Evolutionary conservation across 768 basidiomycete genomes (phyloP), one percentile per base, ranked within the genome.

Genomic region (Boletus subcaerulescens): DNA sequence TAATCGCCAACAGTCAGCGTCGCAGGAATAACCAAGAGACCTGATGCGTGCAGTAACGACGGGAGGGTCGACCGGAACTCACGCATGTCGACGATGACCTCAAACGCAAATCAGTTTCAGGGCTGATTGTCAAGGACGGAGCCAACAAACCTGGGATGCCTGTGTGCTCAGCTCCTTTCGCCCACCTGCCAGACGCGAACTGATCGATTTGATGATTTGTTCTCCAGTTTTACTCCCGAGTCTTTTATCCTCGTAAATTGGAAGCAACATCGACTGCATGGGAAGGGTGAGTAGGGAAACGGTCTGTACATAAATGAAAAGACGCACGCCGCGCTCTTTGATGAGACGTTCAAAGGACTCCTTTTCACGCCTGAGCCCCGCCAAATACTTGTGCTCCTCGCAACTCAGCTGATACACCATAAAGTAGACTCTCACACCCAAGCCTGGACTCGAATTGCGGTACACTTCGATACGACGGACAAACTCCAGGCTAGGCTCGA

Each of bases 1-100:
- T 99, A 99, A 71, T 99, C 97, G 3, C 97, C 97, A 3, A 98
- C 89, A 0, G 90, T 93, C 57, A 99, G 75, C 0, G 95, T 98
- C 1, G 89, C 88, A 0, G 97, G 96, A n/a, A 94, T 77, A 40
- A 98, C 84, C 33, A 87, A 74, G 40, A 96, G 72, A 42, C 80
- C 80, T 0, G 91, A 80, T 0, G 91, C 93, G 64, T 98, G 93
- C 9, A 98, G 76, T 5, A 99, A 70, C 0, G 91, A 94, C 0
- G 95, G 97, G 11, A 99, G 73, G 0, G 93, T 84, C 3, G 96
- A 98, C 26, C 94, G 80, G 71, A 99, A 98, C 71, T 99, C 97
- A 60, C 96, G 84, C 83, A 98, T 88, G 70, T 98, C 97, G 22
- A 98, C 93, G 56, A 99, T 86, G 45, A 99, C 87, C 93, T 97